Evolutionary conservation across 2,329 filamentous ascomycete species (phyloP).

Genomic region (Catunica adiposa): DNA sequence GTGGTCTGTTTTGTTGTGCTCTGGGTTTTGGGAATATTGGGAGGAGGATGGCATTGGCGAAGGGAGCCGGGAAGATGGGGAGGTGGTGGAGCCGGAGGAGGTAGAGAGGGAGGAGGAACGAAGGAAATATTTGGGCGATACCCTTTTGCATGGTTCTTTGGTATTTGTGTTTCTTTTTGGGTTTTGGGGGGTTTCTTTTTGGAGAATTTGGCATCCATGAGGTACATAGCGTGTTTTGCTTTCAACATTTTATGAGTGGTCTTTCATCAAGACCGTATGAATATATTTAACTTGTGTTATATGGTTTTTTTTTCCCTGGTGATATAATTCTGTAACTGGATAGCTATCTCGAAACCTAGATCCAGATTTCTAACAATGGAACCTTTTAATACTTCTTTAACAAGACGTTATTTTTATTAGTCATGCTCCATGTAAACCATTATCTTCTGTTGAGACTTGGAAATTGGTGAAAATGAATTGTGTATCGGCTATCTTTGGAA

Average conservation of each 20-base stretch:
- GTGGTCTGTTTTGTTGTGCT: conserved; percentile 85
- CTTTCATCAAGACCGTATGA: background rate
- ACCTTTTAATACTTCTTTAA: no score
- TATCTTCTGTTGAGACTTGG: no score
- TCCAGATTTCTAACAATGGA: no score
- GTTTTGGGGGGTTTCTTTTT: background rate
- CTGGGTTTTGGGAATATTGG: conserved; percentile 96
- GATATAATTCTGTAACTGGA: no score
- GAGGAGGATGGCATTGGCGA: conserved; percentile 49
- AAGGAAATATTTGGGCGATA: background rate
- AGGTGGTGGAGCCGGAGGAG: conserved; percentile 23
- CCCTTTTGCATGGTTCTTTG: background rate
- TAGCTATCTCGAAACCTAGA: no score
- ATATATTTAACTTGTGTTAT: background rate
- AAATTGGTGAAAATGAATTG: no score
- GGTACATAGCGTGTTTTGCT: background rate
- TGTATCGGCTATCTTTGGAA: no score
- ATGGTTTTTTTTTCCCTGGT: background rate
- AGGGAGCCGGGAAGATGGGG: conserved; percentile 25
- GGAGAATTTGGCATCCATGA: background rate
- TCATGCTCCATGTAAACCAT: no score
- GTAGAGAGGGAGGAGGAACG: background rate
- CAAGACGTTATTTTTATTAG: no score
- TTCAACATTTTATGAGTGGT: background rate
- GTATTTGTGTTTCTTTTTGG: no score